phyloP scores from a whole-genome alignment of 2,329 filamentous ascomycete species.

The Fusarium sp. region DNA sequence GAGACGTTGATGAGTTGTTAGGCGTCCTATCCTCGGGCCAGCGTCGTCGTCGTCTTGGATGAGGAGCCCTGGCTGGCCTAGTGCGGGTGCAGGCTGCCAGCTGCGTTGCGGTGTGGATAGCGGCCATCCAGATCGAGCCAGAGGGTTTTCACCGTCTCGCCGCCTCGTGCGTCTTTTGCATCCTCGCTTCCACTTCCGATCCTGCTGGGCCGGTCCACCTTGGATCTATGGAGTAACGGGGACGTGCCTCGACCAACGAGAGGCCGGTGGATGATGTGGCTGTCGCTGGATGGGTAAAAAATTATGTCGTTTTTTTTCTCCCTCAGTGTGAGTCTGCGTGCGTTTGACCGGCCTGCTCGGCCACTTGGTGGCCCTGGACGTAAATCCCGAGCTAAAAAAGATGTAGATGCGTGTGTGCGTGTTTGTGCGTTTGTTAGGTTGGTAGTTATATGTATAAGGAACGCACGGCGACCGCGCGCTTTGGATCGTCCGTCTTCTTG shows the following conservation, averaged over 20 bases:
- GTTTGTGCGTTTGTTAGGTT: not conserved
- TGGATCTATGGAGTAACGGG: slow-evolving; percentile 20
- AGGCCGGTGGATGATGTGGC: slow-evolving; percentile 44
- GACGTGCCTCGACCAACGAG: slow-evolving; percentile 38
- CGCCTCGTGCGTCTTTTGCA: slow-evolving; percentile 27
- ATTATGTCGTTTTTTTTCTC: slow-evolving; percentile 34
- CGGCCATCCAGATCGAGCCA: slow-evolving; percentile 25
- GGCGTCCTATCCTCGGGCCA: not conserved
- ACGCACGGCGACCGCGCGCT: slow-evolving; percentile 27
- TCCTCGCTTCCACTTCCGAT: slow-evolving; percentile 10
- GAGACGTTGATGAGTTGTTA: slow-evolving; percentile 14
- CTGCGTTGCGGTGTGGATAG: slow-evolving; percentile 33
- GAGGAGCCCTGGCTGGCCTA: not conserved
- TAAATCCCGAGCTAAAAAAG: not conserved
- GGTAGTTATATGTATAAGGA: slow-evolving; percentile 36
- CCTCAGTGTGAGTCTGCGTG: slow-evolving; percentile 8
- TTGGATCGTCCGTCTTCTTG: slow-evolving; percentile 12
- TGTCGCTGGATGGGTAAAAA: slow-evolving; percentile 42
- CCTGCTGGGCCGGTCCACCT: slow-evolving; percentile 12
- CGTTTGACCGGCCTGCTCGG: slow-evolving; percentile 22
- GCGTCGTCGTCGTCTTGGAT: not conserved
- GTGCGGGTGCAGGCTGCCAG: not conserved
- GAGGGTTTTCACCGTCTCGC: slow-evolving; percentile 39
- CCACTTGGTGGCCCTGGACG: slow-evolving; percentile 11
- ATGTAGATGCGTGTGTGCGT: not conserved